Conservation (phyloP, 441 rosid genomes). For the Rhodomyrtus psidioides region DNA sequence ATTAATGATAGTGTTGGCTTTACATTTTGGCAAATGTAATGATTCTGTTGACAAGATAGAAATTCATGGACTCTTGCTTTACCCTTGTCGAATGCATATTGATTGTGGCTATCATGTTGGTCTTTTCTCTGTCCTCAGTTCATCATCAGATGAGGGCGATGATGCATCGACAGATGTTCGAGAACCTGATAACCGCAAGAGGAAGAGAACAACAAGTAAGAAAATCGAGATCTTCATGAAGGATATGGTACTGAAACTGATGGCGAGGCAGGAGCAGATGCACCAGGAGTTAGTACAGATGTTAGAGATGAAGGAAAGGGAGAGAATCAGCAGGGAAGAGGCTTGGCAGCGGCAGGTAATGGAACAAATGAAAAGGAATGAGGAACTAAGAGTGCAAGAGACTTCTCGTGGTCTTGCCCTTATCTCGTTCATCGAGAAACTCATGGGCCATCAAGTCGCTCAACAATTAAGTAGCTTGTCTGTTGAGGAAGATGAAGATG, state of each 20-base stretch:
- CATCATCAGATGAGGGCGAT: constrained; percentile 26
- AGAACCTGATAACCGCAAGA: constrained; percentile 13
- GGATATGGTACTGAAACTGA: constrained; percentile 39
- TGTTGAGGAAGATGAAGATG: constrained; percentile 16
- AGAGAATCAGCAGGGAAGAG: constrained; percentile 58
- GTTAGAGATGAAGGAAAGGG: constrained; percentile 60
- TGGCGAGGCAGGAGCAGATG: constrained; percentile 80
- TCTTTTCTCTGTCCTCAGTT: constrained; percentile 22
- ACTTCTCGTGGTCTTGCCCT: constrained; percentile 43
- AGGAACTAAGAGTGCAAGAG: constrained; percentile 49
- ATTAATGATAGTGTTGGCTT: background rate
- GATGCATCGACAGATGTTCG: constrained; percentile 14
- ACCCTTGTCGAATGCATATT: background rate
- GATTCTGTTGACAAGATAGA: background rate
- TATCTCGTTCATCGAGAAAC: constrained; percentile 48
- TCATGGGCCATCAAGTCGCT: constrained; percentile 35
- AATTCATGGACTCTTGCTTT: background rate
- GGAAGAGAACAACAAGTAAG: constrained; percentile 35
- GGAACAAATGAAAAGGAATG: constrained; percentile 52
- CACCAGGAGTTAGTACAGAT: constrained; percentile 53
- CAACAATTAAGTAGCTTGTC: constrained; percentile 7
- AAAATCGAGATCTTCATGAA: constrained; percentile 42
- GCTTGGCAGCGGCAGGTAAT: constrained; percentile 67
- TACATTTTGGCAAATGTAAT: background rate
- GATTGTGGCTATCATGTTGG: background rate